These are phyloP conservation scores for Geosmithia flava DNA, from an alignment of 2,329 filamentous ascomycete species.

Conservation along the genomic window DNA sequence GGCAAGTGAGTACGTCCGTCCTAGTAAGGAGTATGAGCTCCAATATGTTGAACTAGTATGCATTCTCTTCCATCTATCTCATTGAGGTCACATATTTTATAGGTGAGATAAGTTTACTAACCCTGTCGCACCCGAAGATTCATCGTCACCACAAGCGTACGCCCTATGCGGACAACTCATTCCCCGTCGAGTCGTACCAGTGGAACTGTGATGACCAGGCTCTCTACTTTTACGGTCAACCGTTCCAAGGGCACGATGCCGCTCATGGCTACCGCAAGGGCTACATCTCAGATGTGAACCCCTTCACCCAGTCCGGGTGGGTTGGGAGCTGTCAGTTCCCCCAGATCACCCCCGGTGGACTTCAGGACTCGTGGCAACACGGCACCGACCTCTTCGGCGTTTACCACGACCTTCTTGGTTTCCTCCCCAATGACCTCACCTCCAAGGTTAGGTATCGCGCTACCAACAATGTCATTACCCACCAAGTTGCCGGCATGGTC, in stretches of 20 bases:
- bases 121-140: conserved; percentile 30
- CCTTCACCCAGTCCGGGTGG: conserved; percentile 54
- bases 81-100: neutral
- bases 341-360: conserved; percentile 60
- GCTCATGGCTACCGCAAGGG: conserved; percentile 54
- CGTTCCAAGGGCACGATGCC: conserved; percentile 33
- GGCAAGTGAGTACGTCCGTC: conserved; percentile 46
- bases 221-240: conserved; percentile 57
- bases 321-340: conserved; percentile 69
- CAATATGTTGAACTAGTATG: conserved; percentile 64
- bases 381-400: conserved; percentile 67
- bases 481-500: conserved; percentile 66
- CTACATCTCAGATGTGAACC: conserved; percentile 50
- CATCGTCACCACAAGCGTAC: conserved; percentile 80
- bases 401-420: conserved; percentile 56
- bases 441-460: conserved; percentile 51
- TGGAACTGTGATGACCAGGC: conserved; percentile 64
- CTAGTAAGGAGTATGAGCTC: conserved; percentile 45
- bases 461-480: conserved; percentile 74
- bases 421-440: conserved; percentile 45
- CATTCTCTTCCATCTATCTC: conserved; percentile 4
- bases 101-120: neutral
- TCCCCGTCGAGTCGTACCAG: conserved; percentile 57
- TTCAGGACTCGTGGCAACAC: conserved; percentile 65
- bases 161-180: conserved; percentile 65